Evolutionary conservation across 2,329 filamentous ascomycete genomes (phyloP).

Genomic region (Microascus cirrosus): DNA sequence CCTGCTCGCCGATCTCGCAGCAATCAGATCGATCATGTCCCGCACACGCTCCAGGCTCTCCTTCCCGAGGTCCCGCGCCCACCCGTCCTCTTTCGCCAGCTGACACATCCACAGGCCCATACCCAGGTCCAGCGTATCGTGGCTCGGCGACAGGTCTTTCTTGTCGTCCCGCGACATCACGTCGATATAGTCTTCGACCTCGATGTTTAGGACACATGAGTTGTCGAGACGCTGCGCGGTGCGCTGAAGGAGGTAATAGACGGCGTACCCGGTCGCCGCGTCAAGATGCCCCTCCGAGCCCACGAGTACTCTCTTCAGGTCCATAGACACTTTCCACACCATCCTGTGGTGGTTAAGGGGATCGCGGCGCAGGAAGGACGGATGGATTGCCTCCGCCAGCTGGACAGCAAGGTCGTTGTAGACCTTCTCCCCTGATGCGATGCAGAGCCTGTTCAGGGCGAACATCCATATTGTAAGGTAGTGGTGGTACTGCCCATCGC

Average conservation of each 20-base stretch:
- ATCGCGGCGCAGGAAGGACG: conserved; percentile 29
- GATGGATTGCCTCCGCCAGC: conserved; percentile 40
- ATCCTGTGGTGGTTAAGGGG: conserved; percentile 18
- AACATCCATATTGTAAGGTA: conserved; percentile 55
- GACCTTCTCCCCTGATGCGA: conserved; percentile 29
- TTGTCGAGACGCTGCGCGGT: conserved; percentile 18
- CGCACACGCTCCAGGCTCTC: conserved; percentile 16
- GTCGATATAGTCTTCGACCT: conserved; percentile 39
- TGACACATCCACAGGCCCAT: conserved; percentile 49
- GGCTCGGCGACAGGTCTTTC: conserved; percentile 29
- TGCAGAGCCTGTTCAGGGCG: conserved; percentile 40
- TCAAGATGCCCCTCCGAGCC: conserved; percentile 42
- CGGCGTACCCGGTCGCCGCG: conserved; percentile 40
- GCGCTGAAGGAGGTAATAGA: conserved; percentile 34
- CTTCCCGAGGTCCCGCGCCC: conserved; percentile 27
- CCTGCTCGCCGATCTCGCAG: conserved; percentile 12
- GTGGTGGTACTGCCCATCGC: conserved; percentile 51
- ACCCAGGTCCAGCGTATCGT: conserved; percentile 43
- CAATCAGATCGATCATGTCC: conserved; percentile 11
- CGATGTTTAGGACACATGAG: conserved; percentile 23
- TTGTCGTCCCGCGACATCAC: conserved; percentile 29
- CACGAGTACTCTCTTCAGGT: conserved; percentile 34
- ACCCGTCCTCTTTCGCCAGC: conserved; percentile 34
- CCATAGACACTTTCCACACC: conserved; percentile 45
- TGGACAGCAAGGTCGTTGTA: conserved; percentile 41